These are phyloP conservation scores for Silene latifolia DNA, from an alignment of 148 eudicot species.

Conservation along the genomic window DNA sequence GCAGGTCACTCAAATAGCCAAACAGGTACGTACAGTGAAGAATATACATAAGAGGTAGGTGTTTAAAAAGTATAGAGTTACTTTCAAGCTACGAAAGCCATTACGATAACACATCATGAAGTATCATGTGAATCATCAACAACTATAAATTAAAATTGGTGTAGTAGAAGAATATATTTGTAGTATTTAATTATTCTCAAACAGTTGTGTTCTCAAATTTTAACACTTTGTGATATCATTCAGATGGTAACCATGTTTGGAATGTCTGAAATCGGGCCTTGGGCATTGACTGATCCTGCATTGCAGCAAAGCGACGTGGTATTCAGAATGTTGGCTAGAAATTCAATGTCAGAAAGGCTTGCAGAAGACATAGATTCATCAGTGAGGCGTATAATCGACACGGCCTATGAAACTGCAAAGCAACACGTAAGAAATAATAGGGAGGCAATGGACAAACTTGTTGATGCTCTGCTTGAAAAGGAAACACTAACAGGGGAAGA, in stretches of 20 bases:
- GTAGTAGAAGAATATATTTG: no score
- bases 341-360: conserved; percentile 81
- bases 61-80: not conserved
- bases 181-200: no score
- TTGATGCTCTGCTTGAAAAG: conserved; percentile 67
- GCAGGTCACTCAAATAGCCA: conserved; percentile 75
- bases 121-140: no score
- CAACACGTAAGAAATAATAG: conserved; percentile 58
- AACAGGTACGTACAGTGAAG: no score
- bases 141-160: no score
- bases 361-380: conserved; percentile 71
- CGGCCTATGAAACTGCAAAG: conserved; percentile 66
- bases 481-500: conserved; percentile 75
- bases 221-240: not conserved
- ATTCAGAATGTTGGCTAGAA: conserved; percentile 75
- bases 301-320: conserved; percentile 69
- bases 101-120: no score
- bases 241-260: conserved; percentile 85
- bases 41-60: no score
- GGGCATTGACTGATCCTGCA: conserved; percentile 68
- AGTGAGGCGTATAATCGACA: conserved; percentile 44
- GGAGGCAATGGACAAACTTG: conserved; percentile 68
- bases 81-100: no score
- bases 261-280: conserved; percentile 85
- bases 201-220: not conserved